Percentiles rank a stretch among this genome's conserved stretches.
These are phyloP conservation scores for Parietaria judaica DNA, from an alignment of 306 rosid species.

Conservation along the genomic window DNA sequence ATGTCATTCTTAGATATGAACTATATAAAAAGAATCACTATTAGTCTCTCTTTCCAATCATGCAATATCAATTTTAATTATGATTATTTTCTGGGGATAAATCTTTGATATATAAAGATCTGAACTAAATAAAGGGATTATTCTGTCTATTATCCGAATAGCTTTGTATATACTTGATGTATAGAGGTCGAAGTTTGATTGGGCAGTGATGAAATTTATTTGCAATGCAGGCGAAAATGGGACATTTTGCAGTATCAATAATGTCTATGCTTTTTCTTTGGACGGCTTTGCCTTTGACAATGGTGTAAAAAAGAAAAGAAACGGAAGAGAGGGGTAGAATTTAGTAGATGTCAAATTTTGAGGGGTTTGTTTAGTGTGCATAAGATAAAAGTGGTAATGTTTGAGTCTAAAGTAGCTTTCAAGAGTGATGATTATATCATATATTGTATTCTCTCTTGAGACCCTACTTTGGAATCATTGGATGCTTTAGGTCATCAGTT, in stretches of 20 bases:
- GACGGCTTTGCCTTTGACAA: slow-evolving; percentile 37
- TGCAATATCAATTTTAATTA: too few relatives aligned
- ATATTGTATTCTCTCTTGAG: slow-evolving; percentile 39
- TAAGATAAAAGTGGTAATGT: background rate
- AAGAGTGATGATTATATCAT: slow-evolving; percentile 52
- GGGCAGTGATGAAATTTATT: slow-evolving; percentile 24
- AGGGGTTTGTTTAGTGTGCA: background rate
- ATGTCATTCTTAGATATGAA: too few relatives aligned
- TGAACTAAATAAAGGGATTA: too few relatives aligned
- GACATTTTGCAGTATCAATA: slow-evolving; percentile 35
- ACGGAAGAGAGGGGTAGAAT: slow-evolving; percentile 17
- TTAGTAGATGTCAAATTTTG: background rate
- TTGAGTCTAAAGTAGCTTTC: slow-evolving; percentile 53
- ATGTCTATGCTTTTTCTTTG: slow-evolving; percentile 30
- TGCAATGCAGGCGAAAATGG: slow-evolving; percentile 61
- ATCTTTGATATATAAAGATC: too few relatives aligned
- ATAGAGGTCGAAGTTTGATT: background rate
- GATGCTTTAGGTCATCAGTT: slow-evolving; percentile 29
- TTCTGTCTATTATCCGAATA: too few relatives aligned
- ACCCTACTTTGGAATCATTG: slow-evolving; percentile 54
- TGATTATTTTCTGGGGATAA: too few relatives aligned
- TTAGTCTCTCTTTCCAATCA: too few relatives aligned
- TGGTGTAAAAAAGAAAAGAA: slow-evolving; percentile 1
- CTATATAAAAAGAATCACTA: too few relatives aligned
- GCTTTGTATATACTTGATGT: background rate